Percentiles rank a stretch among this genome's conserved stretches.
These are phyloP conservation scores for Alternaria sp. DNA, from an alignment of 2,329 filamentous ascomycete species.

Conservation along the genomic window DNA sequence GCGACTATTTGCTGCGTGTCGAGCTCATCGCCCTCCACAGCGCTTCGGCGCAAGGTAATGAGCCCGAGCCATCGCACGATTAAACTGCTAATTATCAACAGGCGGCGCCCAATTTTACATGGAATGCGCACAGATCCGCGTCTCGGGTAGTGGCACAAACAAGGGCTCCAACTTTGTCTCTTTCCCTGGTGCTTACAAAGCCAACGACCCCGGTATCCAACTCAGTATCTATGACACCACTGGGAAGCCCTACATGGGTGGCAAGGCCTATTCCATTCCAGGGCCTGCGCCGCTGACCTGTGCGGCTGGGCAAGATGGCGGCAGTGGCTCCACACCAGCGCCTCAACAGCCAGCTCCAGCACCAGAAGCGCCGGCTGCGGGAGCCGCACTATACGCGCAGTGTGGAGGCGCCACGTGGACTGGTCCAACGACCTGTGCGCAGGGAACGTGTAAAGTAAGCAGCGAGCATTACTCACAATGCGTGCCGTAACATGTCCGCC, in stretches of 20 bases:
- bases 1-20: conserved; percentile 48
- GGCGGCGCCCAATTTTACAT: conserved; percentile 24
- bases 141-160: conserved; percentile 25
- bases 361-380: not conserved
- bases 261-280: conserved; percentile 52
- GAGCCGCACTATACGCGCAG: conserved; percentile 24
- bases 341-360: not conserved
- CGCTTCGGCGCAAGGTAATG: conserved; percentile 19
- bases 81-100: not conserved
- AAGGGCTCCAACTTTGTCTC: conserved; percentile 20
- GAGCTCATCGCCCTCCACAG: conserved; percentile 52
- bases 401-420: conserved; percentile 22
- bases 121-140: conserved; percentile 34
- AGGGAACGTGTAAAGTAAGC: conserved; percentile 35
- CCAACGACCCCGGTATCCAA: conserved; percentile 27
- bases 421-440: conserved; percentile 32
- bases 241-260: conserved; percentile 19
- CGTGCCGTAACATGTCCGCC: not conserved
- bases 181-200: conserved; percentile 35
- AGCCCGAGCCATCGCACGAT: not conserved
- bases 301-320: not conserved
- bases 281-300: conserved; percentile 57
- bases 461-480: conserved; percentile 39
- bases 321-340: not conserved
- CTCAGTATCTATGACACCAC: conserved; percentile 25